Evolutionary conservation across 345 rosid genomes (phyloP).

Genomic region (Eucalyptus pumila): DNA sequence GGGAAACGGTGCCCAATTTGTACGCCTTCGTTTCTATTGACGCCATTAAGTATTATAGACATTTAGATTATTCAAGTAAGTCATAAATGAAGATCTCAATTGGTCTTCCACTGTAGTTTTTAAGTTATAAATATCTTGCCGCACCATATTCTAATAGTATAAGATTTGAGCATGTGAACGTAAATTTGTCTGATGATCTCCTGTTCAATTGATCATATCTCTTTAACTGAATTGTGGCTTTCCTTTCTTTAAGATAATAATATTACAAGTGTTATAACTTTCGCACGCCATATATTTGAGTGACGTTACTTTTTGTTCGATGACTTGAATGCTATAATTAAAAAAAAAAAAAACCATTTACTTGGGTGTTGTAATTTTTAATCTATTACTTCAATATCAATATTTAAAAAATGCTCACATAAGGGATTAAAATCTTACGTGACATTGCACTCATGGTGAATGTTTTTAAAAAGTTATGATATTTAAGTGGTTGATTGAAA

Average conservation of each 20-base stretch:
- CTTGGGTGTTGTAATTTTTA: not conserved
- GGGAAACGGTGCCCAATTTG: not conserved
- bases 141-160: not conserved
- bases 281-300: not conserved
- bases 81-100: not conserved
- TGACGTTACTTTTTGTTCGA: not conserved
- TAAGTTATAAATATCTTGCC: not conserved
- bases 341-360: too few relatives aligned
- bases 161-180: not conserved
- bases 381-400: too few relatives aligned
- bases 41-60: not conserved
- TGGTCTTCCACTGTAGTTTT: not conserved
- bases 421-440: not conserved
- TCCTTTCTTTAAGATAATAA: not conserved
- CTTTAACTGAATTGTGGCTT: not conserved
- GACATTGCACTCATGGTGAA: rapidly evolving
- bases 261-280: not conserved
- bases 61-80: not conserved
- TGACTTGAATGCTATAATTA: not conserved
- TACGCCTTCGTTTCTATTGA: not conserved
- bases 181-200: not conserved
- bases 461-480: not conserved
- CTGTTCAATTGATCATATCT: not conserved
- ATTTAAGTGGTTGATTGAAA: not conserved
- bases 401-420: not conserved